Evolutionary conservation across 257 asterid species (phyloP).

Genomic region (Marsdenia floribunda): DNA sequence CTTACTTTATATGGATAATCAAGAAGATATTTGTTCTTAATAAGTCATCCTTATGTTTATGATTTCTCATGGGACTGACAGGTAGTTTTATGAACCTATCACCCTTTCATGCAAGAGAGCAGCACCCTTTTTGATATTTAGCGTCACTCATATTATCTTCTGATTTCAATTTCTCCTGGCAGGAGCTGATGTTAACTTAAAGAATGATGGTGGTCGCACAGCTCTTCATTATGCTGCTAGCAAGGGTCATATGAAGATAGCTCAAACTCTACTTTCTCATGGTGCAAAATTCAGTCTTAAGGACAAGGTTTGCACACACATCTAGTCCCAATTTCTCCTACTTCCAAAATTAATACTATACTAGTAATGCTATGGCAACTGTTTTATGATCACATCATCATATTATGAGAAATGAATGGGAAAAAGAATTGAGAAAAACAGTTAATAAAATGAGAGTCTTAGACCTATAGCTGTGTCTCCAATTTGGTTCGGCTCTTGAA

Average conservation of each 20-base stretch:
- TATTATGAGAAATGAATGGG: not conserved
- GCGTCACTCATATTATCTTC: conserved; percentile 8
- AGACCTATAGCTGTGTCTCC: not conserved
- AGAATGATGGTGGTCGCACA: conserved; percentile 80
- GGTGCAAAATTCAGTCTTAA: conserved; percentile 80
- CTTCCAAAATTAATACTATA: not conserved
- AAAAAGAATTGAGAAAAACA: not conserved
- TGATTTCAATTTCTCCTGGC: conserved; percentile 24
- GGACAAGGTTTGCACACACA: conserved; percentile 63
- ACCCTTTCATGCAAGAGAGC: not conserved
- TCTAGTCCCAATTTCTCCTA: not conserved
- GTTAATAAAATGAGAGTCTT: not conserved
- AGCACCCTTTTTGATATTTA: conserved; percentile 11
- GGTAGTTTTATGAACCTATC: not conserved
- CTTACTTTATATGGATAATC: not conserved
- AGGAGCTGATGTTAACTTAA: conserved; percentile 80
- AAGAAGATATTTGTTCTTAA: not conserved
- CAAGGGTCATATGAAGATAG: conserved; percentile 74
- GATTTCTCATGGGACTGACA: not conserved
- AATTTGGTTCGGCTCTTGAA: not conserved
- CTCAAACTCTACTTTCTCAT: conserved; percentile 65
- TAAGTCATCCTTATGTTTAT: not conserved
- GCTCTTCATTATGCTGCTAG: conserved; percentile 99
- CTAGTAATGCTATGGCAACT: not conserved
- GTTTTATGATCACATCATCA: not conserved